Conservation (phyloP, 2,329 filamentous ascomycete genomes). For the Aspergillus fructus region DNA sequence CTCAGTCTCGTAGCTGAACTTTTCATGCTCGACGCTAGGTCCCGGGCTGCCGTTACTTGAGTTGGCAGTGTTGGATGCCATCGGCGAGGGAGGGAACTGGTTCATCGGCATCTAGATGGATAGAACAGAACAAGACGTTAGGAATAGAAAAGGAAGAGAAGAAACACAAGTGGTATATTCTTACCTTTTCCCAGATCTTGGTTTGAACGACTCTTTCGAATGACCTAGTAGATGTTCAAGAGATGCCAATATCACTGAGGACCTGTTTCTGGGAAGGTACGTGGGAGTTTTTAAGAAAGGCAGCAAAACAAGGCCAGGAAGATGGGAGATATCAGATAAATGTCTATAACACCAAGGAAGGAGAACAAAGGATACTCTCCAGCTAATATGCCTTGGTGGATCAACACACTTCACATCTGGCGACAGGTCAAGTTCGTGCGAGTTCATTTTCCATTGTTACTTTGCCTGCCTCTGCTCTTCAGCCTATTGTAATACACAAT, state of each 20-base stretch:
- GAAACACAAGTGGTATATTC: neutral
- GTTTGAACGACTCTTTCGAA: neutral
- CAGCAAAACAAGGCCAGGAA: neutral
- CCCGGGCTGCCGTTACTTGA: slow-evolving; percentile 1
- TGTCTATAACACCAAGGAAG: too few species aligned
- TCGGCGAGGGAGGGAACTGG: neutral
- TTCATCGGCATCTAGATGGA: neutral
- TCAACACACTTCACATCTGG: too few species aligned
- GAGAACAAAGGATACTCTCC: too few species aligned
- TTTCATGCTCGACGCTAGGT: neutral
- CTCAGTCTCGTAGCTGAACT: neutral
- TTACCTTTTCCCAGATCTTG: neutral
- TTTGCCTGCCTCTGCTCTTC: too few species aligned
- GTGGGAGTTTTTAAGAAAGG: neutral
- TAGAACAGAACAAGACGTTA: neutral
- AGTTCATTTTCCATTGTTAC: too few species aligned
- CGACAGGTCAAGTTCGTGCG: too few species aligned
- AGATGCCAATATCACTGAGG: neutral
- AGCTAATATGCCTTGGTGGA: too few species aligned
- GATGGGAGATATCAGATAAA: neutral
- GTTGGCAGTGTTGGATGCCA: neutral
- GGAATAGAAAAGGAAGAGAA: neutral
- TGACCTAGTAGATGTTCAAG: neutral
- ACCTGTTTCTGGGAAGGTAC: neutral
- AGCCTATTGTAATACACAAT: too few species aligned